Base-by-base conservation (phyloP, 108 stramenopile species). In the Aureococcus anophagefferens region DNA sequence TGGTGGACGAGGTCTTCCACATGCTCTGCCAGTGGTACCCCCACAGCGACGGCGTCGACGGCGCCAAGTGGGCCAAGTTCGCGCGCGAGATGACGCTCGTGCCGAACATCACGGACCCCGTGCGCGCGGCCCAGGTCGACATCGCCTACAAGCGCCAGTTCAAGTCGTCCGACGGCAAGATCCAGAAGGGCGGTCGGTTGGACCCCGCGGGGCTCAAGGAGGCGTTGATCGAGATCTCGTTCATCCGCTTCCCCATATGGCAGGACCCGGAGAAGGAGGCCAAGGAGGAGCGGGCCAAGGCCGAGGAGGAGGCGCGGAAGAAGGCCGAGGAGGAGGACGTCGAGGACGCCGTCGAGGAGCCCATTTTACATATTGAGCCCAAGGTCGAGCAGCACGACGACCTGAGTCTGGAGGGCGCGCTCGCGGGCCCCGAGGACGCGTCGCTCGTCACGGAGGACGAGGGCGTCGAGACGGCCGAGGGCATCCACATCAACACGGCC, bases 31-130 rank as follows among this genome's bases (percentile, higher is more conserved):
- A 66, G 45, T 82, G 84, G 81, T 81, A 85, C 70, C 84, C 84
- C 28, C 70, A 68, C 65, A 73, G 72, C 25, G 33, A 37, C n/a
- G 63, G 70, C 21, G 68, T 85, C 3, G 84, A 85, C 69, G 79
- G 79, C 62, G 78, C 79, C 34, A 85, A 85, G 67, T 85, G 84
- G 84, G 76, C 81, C 21, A 85, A 82, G 65, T 79, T 85, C 30
- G 81, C 79, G 3, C 69, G 79, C 62, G 82, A 82, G 67, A 80
- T 80, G 81, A 75, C 77, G 63, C 82, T 82, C 46, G 70, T 85
- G 66, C 73, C 79, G 21, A 80, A 77, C 33, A 59, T 76, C 37
- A 80, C 7, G 18, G 25, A 32, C 32, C 64, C 64, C 11, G 4
- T 33, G 30, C 30, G 80, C 33, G 73, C 77, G 65, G 21, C 81